Evolutionary conservation across 306 rosid species (phyloP), one percentile per base, ranked within the genome.

Genomic region (Gleditsia sinensis): DNA sequence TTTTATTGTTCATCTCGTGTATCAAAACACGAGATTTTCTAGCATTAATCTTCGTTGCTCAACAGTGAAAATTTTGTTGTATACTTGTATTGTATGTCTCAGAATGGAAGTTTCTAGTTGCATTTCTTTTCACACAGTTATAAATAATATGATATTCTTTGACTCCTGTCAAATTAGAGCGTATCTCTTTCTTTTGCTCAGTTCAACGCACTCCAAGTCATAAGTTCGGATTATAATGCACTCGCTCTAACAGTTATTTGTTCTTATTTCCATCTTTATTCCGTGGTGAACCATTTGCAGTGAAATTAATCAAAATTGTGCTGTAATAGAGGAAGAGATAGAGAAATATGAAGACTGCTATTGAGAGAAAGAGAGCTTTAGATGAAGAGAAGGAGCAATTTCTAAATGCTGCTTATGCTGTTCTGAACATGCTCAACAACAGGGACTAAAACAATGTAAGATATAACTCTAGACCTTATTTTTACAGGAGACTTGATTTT

Each of bases 391-490:
- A 79, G 57, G 88, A 91, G 69, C 87, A 70, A 63, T 82, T 89
- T 67, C 96, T 89, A 73, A 90, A 91, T 78, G 92, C 96, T 76
- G 96, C 96, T 75, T 88, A 81, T 70, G 82, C 91, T 65, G 94
- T 88, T 77, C 75, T 88, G 23, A 84, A 88, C 82, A 68, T 89
- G 91, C 91, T 89, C 62, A 86, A 80, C 77, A 74, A 81, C 63
- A 71, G 84, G 68, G 81, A 77, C 27, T 85, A 74, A 75, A 76
- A 50, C 12, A 33, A 64, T 37, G 83, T 71, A 81, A 68, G 87
- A 63, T 84, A 19, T 72, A 20, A 28, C 62, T 66, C 64, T 25
- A 49, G 33, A 30, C 53, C 42, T 62, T 36, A 32, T 14, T 21
- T 53, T 16, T 7, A 32, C 6, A 5, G 45, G 13, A 17, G 17